Percentiles rank a stretch among this genome's conserved stretches.
Evolutionary conservation across 495 filamentous ascomycete genomes (phyloP).

Genomic region (Annulohypoxylon bovei): DNA sequence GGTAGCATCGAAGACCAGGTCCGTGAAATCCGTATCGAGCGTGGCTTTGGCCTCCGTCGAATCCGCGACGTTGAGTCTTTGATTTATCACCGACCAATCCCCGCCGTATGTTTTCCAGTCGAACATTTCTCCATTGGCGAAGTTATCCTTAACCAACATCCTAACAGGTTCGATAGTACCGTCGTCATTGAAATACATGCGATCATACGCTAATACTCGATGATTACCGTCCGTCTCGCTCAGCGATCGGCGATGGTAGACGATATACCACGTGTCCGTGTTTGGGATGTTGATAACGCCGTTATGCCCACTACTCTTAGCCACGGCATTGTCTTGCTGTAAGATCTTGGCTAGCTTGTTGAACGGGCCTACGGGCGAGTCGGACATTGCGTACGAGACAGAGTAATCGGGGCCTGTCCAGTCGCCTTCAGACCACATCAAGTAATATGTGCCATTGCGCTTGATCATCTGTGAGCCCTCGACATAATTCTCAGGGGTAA

Average conservation of each 20-base stretch:
- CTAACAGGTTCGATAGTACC: slow-evolving; percentile 54
- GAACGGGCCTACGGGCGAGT: slow-evolving; percentile 58
- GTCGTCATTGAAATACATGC: slow-evolving; percentile 57
- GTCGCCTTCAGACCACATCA: slow-evolving; percentile 59
- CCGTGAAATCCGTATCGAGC: slow-evolving; percentile 47
- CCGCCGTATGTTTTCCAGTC: slow-evolving; percentile 43
- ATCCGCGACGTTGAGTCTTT: slow-evolving; percentile 23
- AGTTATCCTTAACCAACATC: slow-evolving; percentile 55
- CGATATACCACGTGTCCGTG: slow-evolving; percentile 60
- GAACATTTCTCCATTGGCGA: slow-evolving; percentile 46
- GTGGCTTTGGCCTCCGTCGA: slow-evolving; percentile 33
- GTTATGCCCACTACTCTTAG: slow-evolving; percentile 55
- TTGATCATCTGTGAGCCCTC: slow-evolving; percentile 60
- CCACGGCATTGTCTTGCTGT: slow-evolving; percentile 51
- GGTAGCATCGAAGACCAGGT: slow-evolving; percentile 42
- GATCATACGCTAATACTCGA: slow-evolving; percentile 58
- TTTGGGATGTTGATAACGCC: slow-evolving; percentile 54
- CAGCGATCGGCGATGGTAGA: slow-evolving; percentile 58
- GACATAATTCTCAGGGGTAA: slow-evolving; percentile 56
- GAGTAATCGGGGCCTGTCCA: slow-evolving; percentile 59
- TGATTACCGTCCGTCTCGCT: slow-evolving; percentile 56
- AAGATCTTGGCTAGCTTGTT: slow-evolving; percentile 51
- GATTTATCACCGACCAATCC: slow-evolving; percentile 23
- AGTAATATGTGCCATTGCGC: slow-evolving; percentile 55
- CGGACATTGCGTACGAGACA: slow-evolving; percentile 57